Evolutionary conservation across 75 land plant genomes (phyloP).

Genomic region (Selaginella moellendorffii): DNA sequence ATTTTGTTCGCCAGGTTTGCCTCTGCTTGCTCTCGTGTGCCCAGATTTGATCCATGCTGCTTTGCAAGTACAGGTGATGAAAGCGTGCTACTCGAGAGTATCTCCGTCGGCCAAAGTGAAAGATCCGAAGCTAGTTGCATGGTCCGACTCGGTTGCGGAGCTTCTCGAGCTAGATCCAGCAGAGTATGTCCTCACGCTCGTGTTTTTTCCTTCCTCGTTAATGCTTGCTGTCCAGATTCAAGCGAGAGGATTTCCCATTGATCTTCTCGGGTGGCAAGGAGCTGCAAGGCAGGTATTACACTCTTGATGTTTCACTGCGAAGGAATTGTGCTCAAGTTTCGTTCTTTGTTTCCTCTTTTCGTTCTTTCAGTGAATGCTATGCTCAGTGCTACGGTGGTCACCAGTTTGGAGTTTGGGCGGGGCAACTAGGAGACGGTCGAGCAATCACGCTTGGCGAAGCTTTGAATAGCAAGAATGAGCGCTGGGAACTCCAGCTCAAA

Average conservation of each 20-base stretch:
- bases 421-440: constrained; percentile 96
- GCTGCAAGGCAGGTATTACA: too few species aligned
- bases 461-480: constrained; percentile 51
- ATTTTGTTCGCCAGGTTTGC: constrained; percentile 61
- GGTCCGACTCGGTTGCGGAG: constrained; percentile 79
- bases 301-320: too few species aligned
- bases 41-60: too few species aligned
- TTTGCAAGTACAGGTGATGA: constrained; percentile 52
- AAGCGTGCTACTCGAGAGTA: constrained; percentile 82
- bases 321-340: not conserved
- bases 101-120: constrained; percentile 70
- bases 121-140: constrained; percentile 73
- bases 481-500: constrained; percentile 95
- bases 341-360: not conserved
- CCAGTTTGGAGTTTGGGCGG: constrained; percentile 99
- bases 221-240: not conserved
- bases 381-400: constrained; percentile 99
- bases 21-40: not conserved
- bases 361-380: constrained; percentile 51
- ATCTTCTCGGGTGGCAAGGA: not conserved
- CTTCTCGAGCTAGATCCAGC: constrained; percentile 74
- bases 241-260: not conserved
- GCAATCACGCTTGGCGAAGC: constrained; percentile 93
- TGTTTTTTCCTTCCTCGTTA: not conserved
- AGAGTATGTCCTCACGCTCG: constrained; percentile 44